Percentiles rank a stretch among this genome's conserved stretches.
Evolutionary conservation across 2,329 filamentous ascomycete species (phyloP).

Genomic region (Ophiocordyceps camponoti-leonardi): DNA sequence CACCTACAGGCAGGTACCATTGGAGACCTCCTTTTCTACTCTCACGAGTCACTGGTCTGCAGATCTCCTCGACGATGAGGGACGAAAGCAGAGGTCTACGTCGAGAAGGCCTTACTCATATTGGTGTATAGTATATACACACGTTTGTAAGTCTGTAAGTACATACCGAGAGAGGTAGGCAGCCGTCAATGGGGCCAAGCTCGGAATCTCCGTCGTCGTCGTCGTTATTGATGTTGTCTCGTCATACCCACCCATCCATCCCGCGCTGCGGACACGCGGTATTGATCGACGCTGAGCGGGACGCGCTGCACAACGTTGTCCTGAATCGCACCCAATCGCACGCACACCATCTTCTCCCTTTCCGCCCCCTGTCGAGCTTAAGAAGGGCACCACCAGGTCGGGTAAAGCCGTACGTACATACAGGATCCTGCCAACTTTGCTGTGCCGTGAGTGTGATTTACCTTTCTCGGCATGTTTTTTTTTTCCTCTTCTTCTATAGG

Average conservation of each 20-base stretch:
- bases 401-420: neutral
- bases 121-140: too few species aligned
- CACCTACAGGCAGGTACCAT: neutral
- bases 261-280: neutral
- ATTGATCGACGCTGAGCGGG: neutral
- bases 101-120: too few species aligned
- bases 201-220: neutral
- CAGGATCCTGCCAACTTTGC: too few species aligned
- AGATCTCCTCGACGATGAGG: neutral
- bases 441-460: too few species aligned
- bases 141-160: neutral
- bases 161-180: too few species aligned
- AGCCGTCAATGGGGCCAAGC: neutral
- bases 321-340: too few species aligned
- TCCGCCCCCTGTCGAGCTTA: neutral
- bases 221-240: neutral
- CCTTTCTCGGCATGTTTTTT: neutral
- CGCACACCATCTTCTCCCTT: neutral
- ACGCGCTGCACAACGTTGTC: neutral
- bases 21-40: neutral
- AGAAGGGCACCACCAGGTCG: neutral
- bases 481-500: neutral
- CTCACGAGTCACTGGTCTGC: too few species aligned
- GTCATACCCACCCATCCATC: neutral
- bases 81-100: too few species aligned